Evolutionary conservation across 2,329 filamentous ascomycete genomes (phyloP), one percentile per base, ranked within the genome.

Genomic region (Akanthomyces muscarius): DNA sequence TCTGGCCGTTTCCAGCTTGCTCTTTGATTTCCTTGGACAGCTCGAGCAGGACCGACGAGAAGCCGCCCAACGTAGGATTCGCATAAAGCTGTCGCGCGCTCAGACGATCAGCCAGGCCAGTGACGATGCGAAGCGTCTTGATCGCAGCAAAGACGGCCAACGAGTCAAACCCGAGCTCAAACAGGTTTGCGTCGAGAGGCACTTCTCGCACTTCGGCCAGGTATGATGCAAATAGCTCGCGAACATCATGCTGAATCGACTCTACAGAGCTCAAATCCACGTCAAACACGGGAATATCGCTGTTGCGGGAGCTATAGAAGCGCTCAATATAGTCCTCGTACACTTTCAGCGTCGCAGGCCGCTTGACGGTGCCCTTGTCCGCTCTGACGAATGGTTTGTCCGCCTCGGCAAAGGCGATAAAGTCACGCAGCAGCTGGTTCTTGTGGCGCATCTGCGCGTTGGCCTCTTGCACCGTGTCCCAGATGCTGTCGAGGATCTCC

Each of bases 261-360:
- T 68, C 67, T 4, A 66, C 23, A 0, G 71, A 74, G 11, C 45
- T 64, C 13, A 63, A 67, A 10, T 70, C 68, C 11, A 71, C 58
- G 11, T 61, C 61, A 18, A 71, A 55, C 1, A 58, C 58, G 4
- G 64, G 42, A 1, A 60, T 23, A 11, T 66, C 68, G 14, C 68
- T 64, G 25, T 47, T 61, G 8, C 66, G 65, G 2, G 70, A 66
- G 21, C 56, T 63, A 65, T 83, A 84, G 5, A 83, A 70, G 0
- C 72, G 71, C 5, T 82, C 76, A 47, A 84, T 83, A 62, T 82
- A 80, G 1, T 75, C 66, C 2, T 69, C 68, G 55, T 81, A 84
- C 1, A 77, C 69, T 2, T 68, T 65, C 8, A 76, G 62, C 1
- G 80, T 79, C 0, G 73, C 71, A 0, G 71, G 71, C 4, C 79